Percentiles rank a stretch among this genome's conserved stretches.
Conservation (phyloP, 2,329 filamentous ascomycete genomes). For the Calonectria hongkongensis region DNA sequence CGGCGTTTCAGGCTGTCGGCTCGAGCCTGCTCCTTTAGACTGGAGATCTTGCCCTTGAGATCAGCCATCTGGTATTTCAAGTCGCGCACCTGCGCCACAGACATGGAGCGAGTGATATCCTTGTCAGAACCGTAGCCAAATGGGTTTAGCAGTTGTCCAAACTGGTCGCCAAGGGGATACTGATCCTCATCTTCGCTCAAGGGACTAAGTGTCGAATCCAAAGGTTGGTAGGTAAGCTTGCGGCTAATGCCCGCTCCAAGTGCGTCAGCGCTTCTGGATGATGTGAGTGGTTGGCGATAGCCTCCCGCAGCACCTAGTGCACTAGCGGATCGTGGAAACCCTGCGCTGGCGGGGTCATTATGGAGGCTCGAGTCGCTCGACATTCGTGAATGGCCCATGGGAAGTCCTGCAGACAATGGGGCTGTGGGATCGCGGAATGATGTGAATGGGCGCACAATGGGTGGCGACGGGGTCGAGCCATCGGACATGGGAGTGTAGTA, state of each 20-base stretch:
- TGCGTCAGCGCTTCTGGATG: conserved; percentile 67
- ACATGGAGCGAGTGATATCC: conserved; percentile 78
- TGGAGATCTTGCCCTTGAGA: conserved; percentile 89
- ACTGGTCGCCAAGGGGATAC: conserved; percentile 45
- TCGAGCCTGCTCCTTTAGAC: conserved; percentile 84
- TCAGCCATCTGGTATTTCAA: conserved; percentile 91
- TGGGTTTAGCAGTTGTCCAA: conserved; percentile 66
- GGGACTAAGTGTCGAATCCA: conserved; percentile 69
- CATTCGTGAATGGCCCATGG: conserved; percentile 55
- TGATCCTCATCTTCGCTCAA: conserved; percentile 72
- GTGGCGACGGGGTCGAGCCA: conserved; percentile 72
- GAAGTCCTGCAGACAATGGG: conserved; percentile 34
- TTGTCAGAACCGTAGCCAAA: conserved; percentile 65
- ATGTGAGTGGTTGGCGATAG: conserved; percentile 70
- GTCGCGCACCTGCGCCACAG: conserved; percentile 82
- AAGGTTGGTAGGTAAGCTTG: conserved; percentile 62
- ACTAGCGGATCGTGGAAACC: conserved; percentile 76
- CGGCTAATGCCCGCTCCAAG: conserved; percentile 58
- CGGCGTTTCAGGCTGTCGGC: conserved; percentile 86
- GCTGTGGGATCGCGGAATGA: conserved; percentile 49
- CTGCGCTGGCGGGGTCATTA: conserved; percentile 53
- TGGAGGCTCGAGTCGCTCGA: conserved; percentile 58
- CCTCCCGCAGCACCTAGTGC: conserved; percentile 76
- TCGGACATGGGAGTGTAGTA: conserved; percentile 65
- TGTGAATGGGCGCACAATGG: conserved; percentile 59